Percentiles rank a stretch among this genome's conserved stretches.
Conservation (phyloP, 2,329 filamentous ascomycete species). For the Claviceps pusilla region DNA sequence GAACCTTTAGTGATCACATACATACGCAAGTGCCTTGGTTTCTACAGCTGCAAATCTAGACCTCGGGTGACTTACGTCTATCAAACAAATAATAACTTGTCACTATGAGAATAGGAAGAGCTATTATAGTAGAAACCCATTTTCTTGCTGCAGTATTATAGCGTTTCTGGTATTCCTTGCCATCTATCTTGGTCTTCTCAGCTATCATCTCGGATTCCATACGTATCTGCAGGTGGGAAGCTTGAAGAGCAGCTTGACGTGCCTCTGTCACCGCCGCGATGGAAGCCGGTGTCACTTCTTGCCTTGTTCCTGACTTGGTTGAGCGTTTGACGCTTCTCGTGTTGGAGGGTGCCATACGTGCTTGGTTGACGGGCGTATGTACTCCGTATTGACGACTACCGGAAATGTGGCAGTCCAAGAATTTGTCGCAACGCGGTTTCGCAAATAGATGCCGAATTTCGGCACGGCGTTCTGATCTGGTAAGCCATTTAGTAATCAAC, state of each 20-base stretch:
- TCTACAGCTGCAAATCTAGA: neutral
- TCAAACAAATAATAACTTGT: conserved; percentile 41
- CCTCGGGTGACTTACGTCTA: conserved; percentile 23
- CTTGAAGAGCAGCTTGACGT: conserved; percentile 11
- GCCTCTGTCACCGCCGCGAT: conserved; percentile 8
- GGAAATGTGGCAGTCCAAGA: neutral
- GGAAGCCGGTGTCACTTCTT: neutral
- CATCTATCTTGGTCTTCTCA: conserved; percentile 8
- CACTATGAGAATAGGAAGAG: conserved; percentile 38
- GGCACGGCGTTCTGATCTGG: neutral
- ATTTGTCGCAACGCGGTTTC: neutral
- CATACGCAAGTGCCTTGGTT: neutral
- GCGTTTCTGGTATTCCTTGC: conserved; percentile 25
- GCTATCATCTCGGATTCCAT: conserved; percentile 8
- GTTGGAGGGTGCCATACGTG: neutral
- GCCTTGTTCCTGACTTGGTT: too few relatives aligned
- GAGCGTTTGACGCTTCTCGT: neutral
- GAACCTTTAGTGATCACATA: neutral
- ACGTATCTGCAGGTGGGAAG: conserved; percentile 10
- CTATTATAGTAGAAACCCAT: conserved; percentile 34
- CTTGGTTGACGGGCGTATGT: neutral
- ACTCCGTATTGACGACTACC: neutral
- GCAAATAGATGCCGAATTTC: neutral
- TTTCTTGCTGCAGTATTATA: conserved; percentile 30
- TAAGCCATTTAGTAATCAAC: neutral